These are phyloP conservation scores for Camillea tinctor DNA, from an alignment of 2,329 filamentous ascomycete species.

Conservation along the genomic window DNA sequence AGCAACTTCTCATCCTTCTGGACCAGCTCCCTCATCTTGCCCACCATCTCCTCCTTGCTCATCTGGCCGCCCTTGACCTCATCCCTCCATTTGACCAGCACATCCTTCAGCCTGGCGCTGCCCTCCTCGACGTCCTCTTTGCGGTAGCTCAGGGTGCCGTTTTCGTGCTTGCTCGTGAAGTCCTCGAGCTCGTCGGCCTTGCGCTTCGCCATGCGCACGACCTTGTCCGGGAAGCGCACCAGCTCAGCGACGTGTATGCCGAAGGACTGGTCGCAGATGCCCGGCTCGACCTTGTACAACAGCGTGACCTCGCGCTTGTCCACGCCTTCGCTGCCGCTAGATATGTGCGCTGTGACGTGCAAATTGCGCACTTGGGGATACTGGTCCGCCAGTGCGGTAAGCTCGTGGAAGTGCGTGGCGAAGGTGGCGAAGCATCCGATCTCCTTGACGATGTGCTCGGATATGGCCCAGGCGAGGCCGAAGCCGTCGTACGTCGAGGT, in stretches of 20 bases:
- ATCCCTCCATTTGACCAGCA: constrained; percentile 83
- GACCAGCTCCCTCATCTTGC: constrained; percentile 77
- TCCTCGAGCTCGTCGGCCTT: constrained; percentile 98
- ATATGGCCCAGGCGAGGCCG: constrained; percentile 98
- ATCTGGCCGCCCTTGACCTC: constrained; percentile 61
- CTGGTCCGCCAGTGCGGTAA: constrained; percentile 85
- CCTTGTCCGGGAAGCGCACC: constrained; percentile 93
- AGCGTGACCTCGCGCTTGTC: constrained; percentile 82
- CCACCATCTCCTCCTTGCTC: constrained; percentile 74
- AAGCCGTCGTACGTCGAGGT: constrained; percentile 99
- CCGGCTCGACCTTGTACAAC: constrained; percentile 93
- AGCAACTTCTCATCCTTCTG: constrained; percentile 64
- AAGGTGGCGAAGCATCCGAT: constrained; percentile 95
- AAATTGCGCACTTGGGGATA: constrained; percentile 88
- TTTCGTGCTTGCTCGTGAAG: constrained; percentile 78
- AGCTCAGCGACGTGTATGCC: constrained; percentile 98
- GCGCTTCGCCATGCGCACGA: constrained; percentile 97
- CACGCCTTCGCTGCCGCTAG: constrained; percentile 36
- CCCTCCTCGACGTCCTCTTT: constrained; percentile 89
- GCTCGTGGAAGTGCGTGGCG: constrained; percentile 96
- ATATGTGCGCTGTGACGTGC: constrained; percentile 93
- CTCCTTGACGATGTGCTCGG: constrained; percentile 93
- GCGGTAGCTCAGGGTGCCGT: constrained; percentile 57
- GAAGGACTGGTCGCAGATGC: constrained; percentile 95
- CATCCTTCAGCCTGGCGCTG: constrained; percentile 77